phyloP scores from a whole-genome alignment of 208 protist species.

The Leishmania guyanensis region DNA sequence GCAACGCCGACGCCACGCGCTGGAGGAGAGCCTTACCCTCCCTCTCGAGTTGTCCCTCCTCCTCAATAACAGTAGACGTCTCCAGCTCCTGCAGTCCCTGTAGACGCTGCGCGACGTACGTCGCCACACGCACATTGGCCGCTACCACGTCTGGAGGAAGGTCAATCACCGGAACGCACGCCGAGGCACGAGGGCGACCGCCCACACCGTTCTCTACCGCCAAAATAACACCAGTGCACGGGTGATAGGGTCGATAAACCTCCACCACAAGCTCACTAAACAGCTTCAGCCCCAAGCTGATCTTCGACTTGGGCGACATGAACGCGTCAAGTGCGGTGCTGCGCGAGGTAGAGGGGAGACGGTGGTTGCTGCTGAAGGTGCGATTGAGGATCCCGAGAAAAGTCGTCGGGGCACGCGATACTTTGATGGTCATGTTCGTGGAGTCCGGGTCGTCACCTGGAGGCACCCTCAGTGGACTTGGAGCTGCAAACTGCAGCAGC shows the following conservation, averaged over 20 bases:
- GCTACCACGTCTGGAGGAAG: slow-evolving; percentile 46
- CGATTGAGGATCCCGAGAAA: slow-evolving; percentile 68
- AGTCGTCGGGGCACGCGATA: slow-evolving; percentile 37
- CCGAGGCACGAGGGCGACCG: slow-evolving; percentile 22
- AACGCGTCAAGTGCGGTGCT: slow-evolving; percentile 54
- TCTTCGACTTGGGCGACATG: slow-evolving; percentile 64
- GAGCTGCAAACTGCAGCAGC: slow-evolving; percentile 38
- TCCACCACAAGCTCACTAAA: slow-evolving; percentile 71
- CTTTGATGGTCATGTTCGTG: slow-evolving; percentile 34
- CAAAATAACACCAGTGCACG: slow-evolving; percentile 39
- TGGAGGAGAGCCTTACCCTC: slow-evolving; percentile 8
- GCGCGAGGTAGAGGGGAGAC: slow-evolving; percentile 49
- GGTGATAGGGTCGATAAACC: slow-evolving; percentile 55
- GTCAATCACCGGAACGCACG: slow-evolving; percentile 53
- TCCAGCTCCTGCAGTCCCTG: slow-evolving; percentile 16
- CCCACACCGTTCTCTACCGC: slow-evolving; percentile 39
- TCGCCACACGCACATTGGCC: slow-evolving; percentile 43
- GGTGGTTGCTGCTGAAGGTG: slow-evolving; percentile 57
- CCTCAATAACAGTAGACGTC: not conserved
- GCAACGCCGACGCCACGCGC: slow-evolving; percentile 1
- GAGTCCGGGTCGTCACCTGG: slow-evolving; percentile 24
- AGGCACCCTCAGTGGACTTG: slow-evolving; percentile 29
- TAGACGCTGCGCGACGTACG: slow-evolving; percentile 12
- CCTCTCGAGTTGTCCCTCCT: not conserved
- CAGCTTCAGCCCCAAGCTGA: slow-evolving; percentile 56